Evolutionary conservation across 176 grass and related monocot genomes (phyloP).

Genomic region (Lolium rigidum): DNA sequence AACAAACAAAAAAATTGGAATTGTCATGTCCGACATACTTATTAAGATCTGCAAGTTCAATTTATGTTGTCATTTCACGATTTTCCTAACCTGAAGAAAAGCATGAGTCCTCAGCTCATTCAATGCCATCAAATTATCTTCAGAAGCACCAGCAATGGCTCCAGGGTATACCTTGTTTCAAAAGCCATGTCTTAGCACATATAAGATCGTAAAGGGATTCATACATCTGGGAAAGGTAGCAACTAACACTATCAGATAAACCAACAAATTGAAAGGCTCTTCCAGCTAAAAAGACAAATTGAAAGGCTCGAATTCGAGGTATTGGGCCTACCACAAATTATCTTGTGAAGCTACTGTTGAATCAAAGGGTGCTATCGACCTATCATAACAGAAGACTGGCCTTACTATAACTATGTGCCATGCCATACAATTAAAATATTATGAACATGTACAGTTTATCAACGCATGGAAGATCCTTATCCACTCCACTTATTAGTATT

Average conservation of each 20-base stretch:
- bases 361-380: neutral
- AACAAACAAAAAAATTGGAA: neutral
- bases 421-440: constrained; percentile 12
- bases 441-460: constrained; percentile 30
- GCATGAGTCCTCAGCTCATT: constrained; percentile 82
- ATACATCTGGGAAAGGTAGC: constrained; percentile 32
- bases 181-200: constrained; percentile 60
- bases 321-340: constrained; percentile 22
- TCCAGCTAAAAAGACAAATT: neutral
- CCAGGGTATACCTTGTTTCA: constrained; percentile 90
- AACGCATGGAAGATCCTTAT: neutral
- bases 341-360: constrained; percentile 21
- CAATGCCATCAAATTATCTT: constrained; percentile 93
- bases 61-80: constrained; percentile 10
- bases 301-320: neutral
- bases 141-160: constrained; percentile 64
- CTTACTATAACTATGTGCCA: constrained; percentile 17
- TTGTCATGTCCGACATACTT: constrained; percentile 30
- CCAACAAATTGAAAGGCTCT: constrained; percentile 12
- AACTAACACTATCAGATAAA: constrained; percentile 31
- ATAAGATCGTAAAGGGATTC: constrained; percentile 54
- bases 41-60: neutral
- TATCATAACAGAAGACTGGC: constrained; percentile 9
- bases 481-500: neutral
- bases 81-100: constrained; percentile 80